A percentile compares a stretch with the other conserved stretches of the same genome.
phyloP scores from a whole-genome alignment of 257 asterid genomes.

The Ilex asprella region DNA sequence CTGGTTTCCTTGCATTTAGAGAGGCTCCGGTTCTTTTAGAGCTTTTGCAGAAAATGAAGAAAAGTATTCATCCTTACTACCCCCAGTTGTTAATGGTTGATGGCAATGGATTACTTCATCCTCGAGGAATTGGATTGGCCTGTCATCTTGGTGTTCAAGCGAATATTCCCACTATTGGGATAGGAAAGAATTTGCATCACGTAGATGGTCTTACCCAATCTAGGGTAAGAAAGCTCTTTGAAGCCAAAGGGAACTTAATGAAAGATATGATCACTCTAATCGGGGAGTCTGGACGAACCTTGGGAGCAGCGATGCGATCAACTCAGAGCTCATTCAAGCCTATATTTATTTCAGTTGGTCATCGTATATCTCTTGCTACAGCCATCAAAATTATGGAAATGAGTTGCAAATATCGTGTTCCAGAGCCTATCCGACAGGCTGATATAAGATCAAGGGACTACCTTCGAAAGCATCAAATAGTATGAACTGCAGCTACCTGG shows the following conservation, averaged over 20 bases:
- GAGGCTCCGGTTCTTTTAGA: conserved; percentile 82
- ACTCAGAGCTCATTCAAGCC: conserved; percentile 58
- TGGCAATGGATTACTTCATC: conserved; percentile 93
- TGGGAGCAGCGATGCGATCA: conserved; percentile 80
- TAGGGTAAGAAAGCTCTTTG: conserved; percentile 44
- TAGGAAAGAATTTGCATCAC: conserved; percentile 84
- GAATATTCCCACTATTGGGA: conserved; percentile 76
- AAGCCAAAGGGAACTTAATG: conserved; percentile 35
- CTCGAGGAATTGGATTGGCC: conserved; percentile 94
- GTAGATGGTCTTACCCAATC: conserved; percentile 77
- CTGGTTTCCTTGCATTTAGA: conserved; percentile 94
- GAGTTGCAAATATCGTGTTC: conserved; percentile 66
- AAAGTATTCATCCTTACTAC: conserved; percentile 31
- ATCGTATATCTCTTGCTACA: conserved; percentile 59
- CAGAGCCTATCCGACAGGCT: conserved; percentile 93
- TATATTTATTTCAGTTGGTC: conserved; percentile 78
- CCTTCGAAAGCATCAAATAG: too few relatives aligned
- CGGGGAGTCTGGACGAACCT: conserved; percentile 70
- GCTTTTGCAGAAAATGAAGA: conserved; percentile 72
- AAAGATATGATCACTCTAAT: conserved; percentile 36
- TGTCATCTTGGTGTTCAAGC: conserved; percentile 87
- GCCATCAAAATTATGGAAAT: conserved; percentile 54
- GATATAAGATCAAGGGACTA: neutral
- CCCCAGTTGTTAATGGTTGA: conserved; percentile 97
- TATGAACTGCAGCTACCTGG: too few relatives aligned